Evolutionary conservation across 805 yeast species (phyloP).

Genomic region (Nakazawaea ambrosiae): DNA sequence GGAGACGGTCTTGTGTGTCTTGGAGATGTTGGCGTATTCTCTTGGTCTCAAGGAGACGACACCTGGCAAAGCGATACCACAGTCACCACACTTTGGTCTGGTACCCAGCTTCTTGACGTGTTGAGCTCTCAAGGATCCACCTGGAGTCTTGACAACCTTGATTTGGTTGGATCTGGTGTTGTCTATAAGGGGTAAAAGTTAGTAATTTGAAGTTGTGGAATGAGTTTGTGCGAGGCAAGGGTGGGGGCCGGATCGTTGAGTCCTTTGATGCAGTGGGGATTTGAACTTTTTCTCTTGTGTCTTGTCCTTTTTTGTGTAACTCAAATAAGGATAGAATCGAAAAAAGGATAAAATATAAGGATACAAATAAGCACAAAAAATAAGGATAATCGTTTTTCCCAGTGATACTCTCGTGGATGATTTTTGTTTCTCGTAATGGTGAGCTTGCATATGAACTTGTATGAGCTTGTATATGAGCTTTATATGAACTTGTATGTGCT

Average conservation of each 20-base stretch:
- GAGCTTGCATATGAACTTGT: too few relatives aligned
- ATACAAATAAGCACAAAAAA: too few relatives aligned
- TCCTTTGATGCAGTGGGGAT: neutral
- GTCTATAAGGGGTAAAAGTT: constrained; percentile 42
- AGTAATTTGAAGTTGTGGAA: neutral
- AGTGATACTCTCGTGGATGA: too few relatives aligned
- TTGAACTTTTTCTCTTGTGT: neutral
- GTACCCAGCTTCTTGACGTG: constrained; percentile 90
- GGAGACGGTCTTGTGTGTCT: constrained; percentile 96
- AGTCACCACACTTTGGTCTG: constrained; percentile 86
- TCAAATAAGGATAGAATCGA: too few relatives aligned
- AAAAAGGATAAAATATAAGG: too few relatives aligned
- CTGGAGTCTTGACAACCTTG: constrained; percentile 99
- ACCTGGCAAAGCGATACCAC: constrained; percentile 62
- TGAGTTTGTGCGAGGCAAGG: neutral
- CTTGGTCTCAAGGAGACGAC: constrained; percentile 96
- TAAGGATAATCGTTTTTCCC: too few relatives aligned
- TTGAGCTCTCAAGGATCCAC: constrained; percentile 97
- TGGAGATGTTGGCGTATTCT: constrained; percentile 90
- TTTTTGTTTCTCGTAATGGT: too few relatives aligned
- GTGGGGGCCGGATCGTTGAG: too few relatives aligned
- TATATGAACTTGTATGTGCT: too few relatives aligned
- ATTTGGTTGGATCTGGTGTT: constrained; percentile 99
- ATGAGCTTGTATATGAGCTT: too few relatives aligned
- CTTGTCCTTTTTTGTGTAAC: neutral